Evolutionary conservation across 208 protist species (phyloP).

Genomic region (Trypanosoma platydactyli): DNA sequence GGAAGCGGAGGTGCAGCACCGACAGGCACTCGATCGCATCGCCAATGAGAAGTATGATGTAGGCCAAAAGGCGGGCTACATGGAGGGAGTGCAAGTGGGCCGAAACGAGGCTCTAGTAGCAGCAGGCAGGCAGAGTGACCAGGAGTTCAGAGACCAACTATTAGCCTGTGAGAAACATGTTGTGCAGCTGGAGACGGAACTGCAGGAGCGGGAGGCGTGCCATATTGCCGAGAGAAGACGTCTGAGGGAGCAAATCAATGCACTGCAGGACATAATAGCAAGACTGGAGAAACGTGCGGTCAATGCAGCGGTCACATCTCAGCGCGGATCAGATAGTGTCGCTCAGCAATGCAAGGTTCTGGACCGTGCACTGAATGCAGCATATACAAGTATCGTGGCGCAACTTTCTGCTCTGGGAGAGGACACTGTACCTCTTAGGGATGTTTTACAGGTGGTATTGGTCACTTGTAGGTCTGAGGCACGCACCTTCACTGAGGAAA

Average conservation of each 20-base stretch:
- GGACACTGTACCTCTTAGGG: conserved; percentile 28
- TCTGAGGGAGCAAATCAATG: conserved; percentile 55
- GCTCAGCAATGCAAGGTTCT: conserved; percentile 45
- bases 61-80: conserved; percentile 47
- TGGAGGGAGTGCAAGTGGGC: conserved; percentile 28
- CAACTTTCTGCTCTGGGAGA: conserved; percentile 27
- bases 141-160: conserved; percentile 36
- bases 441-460: conserved; percentile 42
- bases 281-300: conserved; percentile 36
- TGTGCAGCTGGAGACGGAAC: conserved; percentile 33
- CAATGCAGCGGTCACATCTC: conserved; percentile 23
- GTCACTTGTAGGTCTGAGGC: conserved; percentile 38
- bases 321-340: conserved; percentile 17
- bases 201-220: conserved; percentile 39
- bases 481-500: conserved; percentile 40
- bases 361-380: conserved; percentile 51
- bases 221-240: conserved; percentile 49
- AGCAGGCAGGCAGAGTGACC: conserved; percentile 19
- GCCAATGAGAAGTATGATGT: conserved; percentile 40
- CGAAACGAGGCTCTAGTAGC: conserved; percentile 17
- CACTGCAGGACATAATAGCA: conserved; percentile 40
- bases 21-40: conserved; percentile 43
- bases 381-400: conserved; percentile 47
- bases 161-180: conserved; percentile 43
- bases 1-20: conserved; percentile 50